These are phyloP conservation scores for Fusarium guadeloupense DNA, from an alignment of 2,329 filamentous ascomycete species.

Conservation along the genomic window DNA sequence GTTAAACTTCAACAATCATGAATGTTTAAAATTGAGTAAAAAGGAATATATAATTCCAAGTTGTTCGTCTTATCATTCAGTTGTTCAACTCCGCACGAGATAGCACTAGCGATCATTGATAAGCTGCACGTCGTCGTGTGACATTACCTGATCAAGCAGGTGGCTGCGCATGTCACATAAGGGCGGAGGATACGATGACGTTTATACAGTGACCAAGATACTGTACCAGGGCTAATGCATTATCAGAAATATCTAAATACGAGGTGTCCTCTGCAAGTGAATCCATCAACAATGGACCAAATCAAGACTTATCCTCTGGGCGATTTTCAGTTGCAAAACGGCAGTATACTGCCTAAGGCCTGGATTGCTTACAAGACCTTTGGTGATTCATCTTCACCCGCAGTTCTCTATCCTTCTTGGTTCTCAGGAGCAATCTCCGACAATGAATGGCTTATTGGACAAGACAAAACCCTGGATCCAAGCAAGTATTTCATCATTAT, in stretches of 20 bases:
- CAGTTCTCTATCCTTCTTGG: constrained; percentile 81
- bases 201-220: background rate
- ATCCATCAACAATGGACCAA: constrained; percentile 13
- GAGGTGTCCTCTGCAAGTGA: background rate
- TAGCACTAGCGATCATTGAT: constrained; percentile 20
- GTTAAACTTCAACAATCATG: background rate
- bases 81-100: constrained; percentile 26
- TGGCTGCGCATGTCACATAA: constrained; percentile 18
- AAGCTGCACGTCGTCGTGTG: constrained; percentile 24
- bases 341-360: constrained; percentile 68
- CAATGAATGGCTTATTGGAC: constrained; percentile 78
- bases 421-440: constrained; percentile 70
- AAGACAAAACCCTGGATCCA: constrained; percentile 71
- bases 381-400: constrained; percentile 68
- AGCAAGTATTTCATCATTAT: constrained; percentile 60
- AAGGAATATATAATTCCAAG: too few relatives aligned
- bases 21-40: background rate
- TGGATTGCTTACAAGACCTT: constrained; percentile 82
- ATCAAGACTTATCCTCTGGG: constrained; percentile 62
- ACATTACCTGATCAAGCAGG: constrained; percentile 25
- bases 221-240: background rate
- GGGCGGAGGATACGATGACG: constrained; percentile 18
- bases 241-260: background rate
- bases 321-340: constrained; percentile 73
- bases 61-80: constrained; percentile 1